phyloP scores from a whole-genome alignment of 768 basidiomycete species.

The Macrolepiota dolichaula region DNA sequence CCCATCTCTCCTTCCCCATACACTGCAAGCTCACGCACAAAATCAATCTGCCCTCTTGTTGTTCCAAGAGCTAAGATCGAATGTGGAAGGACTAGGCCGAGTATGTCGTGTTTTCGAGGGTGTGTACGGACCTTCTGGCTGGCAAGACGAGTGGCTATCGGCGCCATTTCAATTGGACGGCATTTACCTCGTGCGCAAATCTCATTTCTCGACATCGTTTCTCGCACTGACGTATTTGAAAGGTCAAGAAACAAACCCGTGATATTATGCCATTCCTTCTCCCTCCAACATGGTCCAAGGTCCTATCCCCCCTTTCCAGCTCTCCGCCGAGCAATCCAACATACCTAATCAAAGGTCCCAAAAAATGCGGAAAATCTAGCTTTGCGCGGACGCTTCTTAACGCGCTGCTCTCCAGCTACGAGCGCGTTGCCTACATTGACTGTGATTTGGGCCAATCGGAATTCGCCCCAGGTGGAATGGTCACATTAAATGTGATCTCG shows the following conservation, averaged over 20 bases:
- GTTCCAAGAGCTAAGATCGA: conserved; percentile 54
- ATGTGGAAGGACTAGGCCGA: conserved; percentile 62
- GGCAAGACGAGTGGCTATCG: conserved; percentile 29
- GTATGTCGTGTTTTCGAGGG: conserved; percentile 62
- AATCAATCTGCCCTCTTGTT: conserved; percentile 38
- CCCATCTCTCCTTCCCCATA: background rate
- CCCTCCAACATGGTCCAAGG: conserved; percentile 34
- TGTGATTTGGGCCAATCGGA: conserved; percentile 94
- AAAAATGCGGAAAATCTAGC: conserved; percentile 88
- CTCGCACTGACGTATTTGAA: background rate
- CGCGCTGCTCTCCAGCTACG: conserved; percentile 61
- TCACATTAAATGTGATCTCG: conserved; percentile 73
- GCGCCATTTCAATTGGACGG: conserved; percentile 44
- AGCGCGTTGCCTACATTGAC: conserved; percentile 86
- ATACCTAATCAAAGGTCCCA: conserved; percentile 78
- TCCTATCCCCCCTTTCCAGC: conserved; percentile 16
- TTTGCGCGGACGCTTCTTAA: conserved; percentile 77
- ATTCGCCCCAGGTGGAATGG: conserved; percentile 84
- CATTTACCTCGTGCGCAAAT: conserved; percentile 39
- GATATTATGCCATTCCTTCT: conserved; percentile 35
- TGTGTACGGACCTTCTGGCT: conserved; percentile 54
- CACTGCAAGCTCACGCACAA: conserved; percentile 14
- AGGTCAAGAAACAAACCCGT: conserved; percentile 35
- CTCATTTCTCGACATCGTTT: background rate
- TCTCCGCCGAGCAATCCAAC: conserved; percentile 24